Evolutionary conservation across 108 stramenopile genomes (phyloP).

Genomic region (Cyclotella cryptica): DNA sequence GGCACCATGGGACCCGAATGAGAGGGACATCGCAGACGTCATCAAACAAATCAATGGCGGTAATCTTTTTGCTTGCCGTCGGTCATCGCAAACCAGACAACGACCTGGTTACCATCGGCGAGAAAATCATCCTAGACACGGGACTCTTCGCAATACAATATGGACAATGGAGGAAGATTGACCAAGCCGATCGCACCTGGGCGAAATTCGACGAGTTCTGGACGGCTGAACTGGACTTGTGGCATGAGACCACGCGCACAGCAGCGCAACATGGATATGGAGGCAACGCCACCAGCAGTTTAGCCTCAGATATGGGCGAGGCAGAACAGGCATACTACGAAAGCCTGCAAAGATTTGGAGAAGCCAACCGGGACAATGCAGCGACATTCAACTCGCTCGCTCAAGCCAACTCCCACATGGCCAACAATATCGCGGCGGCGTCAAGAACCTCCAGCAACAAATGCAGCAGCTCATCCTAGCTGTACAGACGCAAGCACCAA

Average conservation of each 20-base stretch:
- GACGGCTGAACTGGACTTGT: neutral
- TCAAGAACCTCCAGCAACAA: neutral
- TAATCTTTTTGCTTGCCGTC: neutral
- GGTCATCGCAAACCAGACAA: neutral
- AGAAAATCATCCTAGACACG: neutral
- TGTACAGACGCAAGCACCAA: too few species aligned
- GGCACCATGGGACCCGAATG: constrained; percentile 1
- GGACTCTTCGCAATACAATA: neutral
- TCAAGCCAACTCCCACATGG: neutral
- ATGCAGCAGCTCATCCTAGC: neutral
- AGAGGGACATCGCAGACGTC: neutral
- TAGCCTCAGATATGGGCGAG: neutral
- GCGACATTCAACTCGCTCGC: neutral
- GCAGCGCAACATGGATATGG: constrained; percentile 1
- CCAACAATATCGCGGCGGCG: neutral
- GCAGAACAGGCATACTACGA: neutral
- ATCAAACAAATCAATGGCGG: constrained; percentile 5
- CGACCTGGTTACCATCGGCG: neutral
- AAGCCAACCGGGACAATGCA: neutral
- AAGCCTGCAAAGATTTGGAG: neutral
- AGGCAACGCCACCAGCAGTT: neutral
- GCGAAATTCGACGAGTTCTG: neutral
- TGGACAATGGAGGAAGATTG: neutral
- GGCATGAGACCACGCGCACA: neutral
- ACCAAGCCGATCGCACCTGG: neutral